These are phyloP conservation scores for Scutellaria baicalensis DNA, from an alignment of 257 asterid species.

Conservation along the genomic window DNA sequence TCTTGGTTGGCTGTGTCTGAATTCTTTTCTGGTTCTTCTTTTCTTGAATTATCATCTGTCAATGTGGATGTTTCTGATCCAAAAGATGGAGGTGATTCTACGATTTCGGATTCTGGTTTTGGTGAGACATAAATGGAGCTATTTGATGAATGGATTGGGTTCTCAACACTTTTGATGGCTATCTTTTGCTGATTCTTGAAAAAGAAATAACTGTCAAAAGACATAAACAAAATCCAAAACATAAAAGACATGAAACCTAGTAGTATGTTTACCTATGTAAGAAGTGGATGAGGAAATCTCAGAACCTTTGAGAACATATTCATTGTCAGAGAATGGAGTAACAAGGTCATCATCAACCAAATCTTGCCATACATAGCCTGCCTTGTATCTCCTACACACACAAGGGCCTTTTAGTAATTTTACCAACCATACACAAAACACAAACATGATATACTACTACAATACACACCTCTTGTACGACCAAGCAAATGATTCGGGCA, in stretches of 20 bases:
- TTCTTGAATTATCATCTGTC: constrained; percentile 23
- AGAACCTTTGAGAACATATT: constrained; percentile 85
- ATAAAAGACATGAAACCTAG: neutral
- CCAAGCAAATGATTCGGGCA: constrained; percentile 87
- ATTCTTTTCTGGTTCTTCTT: constrained; percentile 21
- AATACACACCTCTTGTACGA: constrained; percentile 73
- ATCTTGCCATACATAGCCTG: constrained; percentile 93
- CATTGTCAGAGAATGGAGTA: constrained; percentile 84
- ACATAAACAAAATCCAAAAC: neutral
- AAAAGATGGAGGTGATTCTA: constrained; percentile 39
- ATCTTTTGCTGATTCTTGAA: neutral
- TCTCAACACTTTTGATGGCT: neutral
- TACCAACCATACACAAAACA: neutral
- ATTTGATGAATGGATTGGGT: constrained; percentile 1
- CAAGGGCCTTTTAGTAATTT: neutral
- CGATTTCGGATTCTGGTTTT: constrained; percentile 33
- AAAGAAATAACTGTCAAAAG: neutral
- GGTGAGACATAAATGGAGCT: constrained; percentile 19
- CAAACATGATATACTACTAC: too few relatives aligned
- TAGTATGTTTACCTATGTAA: constrained; percentile 27
- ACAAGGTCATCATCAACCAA: constrained; percentile 87
- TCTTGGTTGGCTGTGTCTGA: constrained; percentile 5
- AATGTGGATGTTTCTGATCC: constrained; percentile 50
- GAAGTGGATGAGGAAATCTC: constrained; percentile 37
- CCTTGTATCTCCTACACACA: constrained; percentile 62